A percentile compares a stretch with the other conserved stretches of the same genome.
Evolutionary conservation across 352 stramenopile genomes (phyloP).

Genomic region (Pythium periplocum): DNA sequence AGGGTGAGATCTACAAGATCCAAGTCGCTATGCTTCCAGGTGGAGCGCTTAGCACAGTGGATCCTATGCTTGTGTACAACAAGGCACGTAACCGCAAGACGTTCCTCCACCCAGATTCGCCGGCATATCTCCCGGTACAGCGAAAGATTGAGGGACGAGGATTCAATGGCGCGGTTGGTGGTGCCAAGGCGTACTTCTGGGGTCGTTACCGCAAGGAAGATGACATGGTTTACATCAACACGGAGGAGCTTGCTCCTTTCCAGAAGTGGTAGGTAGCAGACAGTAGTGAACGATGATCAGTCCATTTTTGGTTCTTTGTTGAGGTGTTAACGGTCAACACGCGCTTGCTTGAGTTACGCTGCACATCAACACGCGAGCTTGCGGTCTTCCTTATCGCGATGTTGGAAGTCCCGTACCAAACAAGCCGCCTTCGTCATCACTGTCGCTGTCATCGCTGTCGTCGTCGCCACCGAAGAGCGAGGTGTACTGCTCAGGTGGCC

Average conservation of each 20-base stretch:
- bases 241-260: slow-evolving; percentile 69
- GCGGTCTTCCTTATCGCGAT: slow-evolving; percentile 33
- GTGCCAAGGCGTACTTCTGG: slow-evolving; percentile 85
- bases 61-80: slow-evolving; percentile 89
- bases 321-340: too few relatives aligned
- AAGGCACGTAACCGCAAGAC: slow-evolving; percentile 83
- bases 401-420: slow-evolving; percentile 75
- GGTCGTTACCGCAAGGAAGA: slow-evolving; percentile 79
- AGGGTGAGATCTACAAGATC: slow-evolving; percentile 90
- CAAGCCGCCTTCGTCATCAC: slow-evolving; percentile 69
- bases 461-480: slow-evolving; percentile 62
- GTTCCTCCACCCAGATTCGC: slow-evolving; percentile 80
- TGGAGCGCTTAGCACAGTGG: slow-evolving; percentile 53
- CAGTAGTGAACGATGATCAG: background rate
- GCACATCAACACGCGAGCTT: too few relatives aligned
- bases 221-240: slow-evolving; percentile 86
- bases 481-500: slow-evolving; percentile 29
- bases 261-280: slow-evolving; percentile 62
- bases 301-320: too few relatives aligned
- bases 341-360: too few relatives aligned
- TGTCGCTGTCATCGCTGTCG: slow-evolving; percentile 60
- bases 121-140: slow-evolving; percentile 66
- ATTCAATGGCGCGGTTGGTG: slow-evolving; percentile 56
- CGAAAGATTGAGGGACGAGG: slow-evolving; percentile 49
- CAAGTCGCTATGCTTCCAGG: slow-evolving; percentile 70